Evolutionary conservation across 768 basidiomycete genomes (phyloP).

Genomic region (Polyporus arcularius): DNA sequence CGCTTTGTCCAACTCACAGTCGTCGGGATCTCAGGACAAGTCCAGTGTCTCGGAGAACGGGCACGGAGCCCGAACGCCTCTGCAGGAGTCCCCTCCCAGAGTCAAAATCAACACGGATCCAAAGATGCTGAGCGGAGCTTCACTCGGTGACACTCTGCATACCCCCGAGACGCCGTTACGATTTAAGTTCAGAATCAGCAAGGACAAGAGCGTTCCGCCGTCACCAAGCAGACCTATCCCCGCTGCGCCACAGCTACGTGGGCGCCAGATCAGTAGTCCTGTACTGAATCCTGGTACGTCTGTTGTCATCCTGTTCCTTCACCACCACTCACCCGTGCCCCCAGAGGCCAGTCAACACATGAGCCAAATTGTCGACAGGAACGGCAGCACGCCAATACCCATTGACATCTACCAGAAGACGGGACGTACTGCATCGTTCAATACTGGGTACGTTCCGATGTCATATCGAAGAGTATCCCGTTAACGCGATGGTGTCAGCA

Average conservation of each 20-base stretch:
- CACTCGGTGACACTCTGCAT: slow-evolving; percentile 5
- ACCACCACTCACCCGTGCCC: slow-evolving; percentile 1
- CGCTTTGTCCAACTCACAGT: slow-evolving; percentile 31
- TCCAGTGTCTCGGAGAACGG: slow-evolving; percentile 1
- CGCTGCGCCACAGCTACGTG: slow-evolving; percentile 30
- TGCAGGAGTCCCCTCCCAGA: slow-evolving; percentile 13
- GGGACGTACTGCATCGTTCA: slow-evolving; percentile 44
- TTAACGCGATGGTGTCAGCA: slow-evolving; percentile 42
- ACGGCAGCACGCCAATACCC: slow-evolving; percentile 59
- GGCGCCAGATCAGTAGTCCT: slow-evolving; percentile 69
- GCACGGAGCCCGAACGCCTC: slow-evolving; percentile 12
- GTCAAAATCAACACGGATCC: slow-evolving; percentile 22
- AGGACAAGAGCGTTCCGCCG: slow-evolving; percentile 15
- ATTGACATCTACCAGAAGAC: slow-evolving; percentile 24
- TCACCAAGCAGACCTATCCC: slow-evolving; percentile 14
- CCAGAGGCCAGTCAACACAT: slow-evolving; percentile 68
- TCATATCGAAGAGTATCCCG: slow-evolving; percentile 17
- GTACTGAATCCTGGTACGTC: slow-evolving; percentile 68
- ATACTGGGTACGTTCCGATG: slow-evolving; percentile 58
- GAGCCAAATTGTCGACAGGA: slow-evolving; percentile 73
- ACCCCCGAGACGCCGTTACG: slow-evolving; percentile 17
- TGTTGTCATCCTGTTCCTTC: background rate
- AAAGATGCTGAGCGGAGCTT: slow-evolving; percentile 8
- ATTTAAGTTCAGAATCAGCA: slow-evolving; percentile 11
- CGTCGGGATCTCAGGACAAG: background rate